These are phyloP conservation scores for Diplodia mutila DNA, from an alignment of 2,329 filamentous ascomycete species.

Conservation along the genomic window DNA sequence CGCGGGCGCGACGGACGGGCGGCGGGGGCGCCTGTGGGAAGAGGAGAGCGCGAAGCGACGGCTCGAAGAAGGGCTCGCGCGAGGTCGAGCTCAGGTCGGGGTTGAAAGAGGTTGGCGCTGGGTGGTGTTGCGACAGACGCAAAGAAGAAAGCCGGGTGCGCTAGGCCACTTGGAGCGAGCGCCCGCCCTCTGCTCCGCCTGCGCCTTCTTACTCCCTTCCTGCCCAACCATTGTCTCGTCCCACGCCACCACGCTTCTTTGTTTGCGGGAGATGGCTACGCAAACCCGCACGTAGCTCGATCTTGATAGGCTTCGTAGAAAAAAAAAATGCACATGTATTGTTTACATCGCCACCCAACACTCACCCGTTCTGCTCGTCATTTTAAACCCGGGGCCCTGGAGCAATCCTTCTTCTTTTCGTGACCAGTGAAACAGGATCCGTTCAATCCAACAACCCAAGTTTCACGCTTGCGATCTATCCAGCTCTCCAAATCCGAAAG, in stretches of 20 bases:
- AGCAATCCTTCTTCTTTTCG: too few species aligned
- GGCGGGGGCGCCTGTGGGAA: not conserved
- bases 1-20: not conserved
- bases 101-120: slow-evolving; percentile 16
- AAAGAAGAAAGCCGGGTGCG: slow-evolving; percentile 22
- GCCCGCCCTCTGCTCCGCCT: not conserved
- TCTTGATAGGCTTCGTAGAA: too few species aligned
- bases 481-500: not conserved
- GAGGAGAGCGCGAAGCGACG: not conserved
- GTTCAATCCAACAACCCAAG: not conserved
- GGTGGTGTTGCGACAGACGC: slow-evolving; percentile 20
- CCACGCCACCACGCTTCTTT: not conserved
- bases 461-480: not conserved
- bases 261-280: not conserved
- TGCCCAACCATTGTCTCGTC: not conserved
- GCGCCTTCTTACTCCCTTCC: too few species aligned
- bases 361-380: not conserved
- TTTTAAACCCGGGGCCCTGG: too few species aligned
- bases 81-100: slow-evolving; percentile 7
- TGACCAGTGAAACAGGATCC: too few species aligned
- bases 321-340: too few species aligned
- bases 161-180: slow-evolving; percentile 12
- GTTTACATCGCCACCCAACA: not conserved
- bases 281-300: not conserved
- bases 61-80: slow-evolving; percentile 7